Evolutionary conservation across 108 stramenopile species (phyloP), one percentile per base, ranked within the genome.

Genomic region (Skeletonema potamos): DNA sequence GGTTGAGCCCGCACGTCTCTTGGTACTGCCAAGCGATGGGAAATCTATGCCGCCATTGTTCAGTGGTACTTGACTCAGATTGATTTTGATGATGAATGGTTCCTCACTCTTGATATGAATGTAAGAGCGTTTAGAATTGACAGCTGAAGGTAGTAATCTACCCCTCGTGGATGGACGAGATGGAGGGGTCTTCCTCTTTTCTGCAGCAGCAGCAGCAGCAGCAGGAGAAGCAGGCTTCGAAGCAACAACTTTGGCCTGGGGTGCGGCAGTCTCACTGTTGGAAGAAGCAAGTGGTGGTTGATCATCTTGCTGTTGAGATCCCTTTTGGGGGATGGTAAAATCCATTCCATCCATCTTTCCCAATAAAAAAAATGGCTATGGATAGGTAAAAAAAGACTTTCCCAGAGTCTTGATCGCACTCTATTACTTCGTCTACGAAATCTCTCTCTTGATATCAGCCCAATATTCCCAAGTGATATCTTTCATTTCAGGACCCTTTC

Each of bases 71-170:
- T 63, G 77, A 17, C 65, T 73, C 24, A 73, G 43, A 55, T 82
- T 82, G 43, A 85, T 64, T 30, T 64, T 69, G 66, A 84, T 54
- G 26, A 82, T 64, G 28, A 82, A 72, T 27, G 81, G 87, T 32
- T 67, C 9, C 11, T 73, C 73, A 22, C 73, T 64, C 27, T 68
- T 68, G 30, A 79, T 74, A 60, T 74, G 73, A 1, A 74, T 59
- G 28, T 59, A 58, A 22, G 73, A 58, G 18, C 27, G 18, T 51
- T 51, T 34, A 0, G 64, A 59, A 48, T 48, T 37, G 64, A 28
- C 27, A 26, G 41, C 22, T 37, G 24, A 36, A 39, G 61, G 61
- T 17, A 34, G 24, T 33, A 26, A 6, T 41, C 34, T 24, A 22
- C 32, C 22, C 22, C 34, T 37, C n/a, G 32, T 62, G 24, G 60